phyloP scores from a whole-genome alignment of 352 stramenopile species.

The Pythium insidiosum region DNA sequence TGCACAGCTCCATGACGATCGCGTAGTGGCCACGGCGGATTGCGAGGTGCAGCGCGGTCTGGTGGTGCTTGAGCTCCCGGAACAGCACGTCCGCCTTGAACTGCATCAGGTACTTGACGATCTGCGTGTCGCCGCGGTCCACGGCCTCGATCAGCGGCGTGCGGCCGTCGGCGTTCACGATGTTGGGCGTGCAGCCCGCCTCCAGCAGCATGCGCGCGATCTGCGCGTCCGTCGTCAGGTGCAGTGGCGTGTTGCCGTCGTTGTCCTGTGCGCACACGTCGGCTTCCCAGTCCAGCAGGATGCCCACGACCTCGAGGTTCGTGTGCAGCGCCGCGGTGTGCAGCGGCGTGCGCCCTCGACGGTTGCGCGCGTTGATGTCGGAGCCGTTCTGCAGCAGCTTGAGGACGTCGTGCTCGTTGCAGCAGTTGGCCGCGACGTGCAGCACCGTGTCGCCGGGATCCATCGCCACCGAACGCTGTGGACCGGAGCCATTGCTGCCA shows the following conservation, averaged over 20 bases:
- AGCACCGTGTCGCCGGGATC: conserved; percentile 81
- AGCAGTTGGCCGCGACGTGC: conserved; percentile 81
- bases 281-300: conserved; percentile 75
- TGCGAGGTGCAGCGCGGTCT: conserved; percentile 75
- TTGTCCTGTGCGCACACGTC: conserved; percentile 73
- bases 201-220: conserved; percentile 77
- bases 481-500: conserved; percentile 25
- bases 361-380: conserved; percentile 80
- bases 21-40: conserved; percentile 80
- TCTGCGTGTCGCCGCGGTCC: conserved; percentile 60
- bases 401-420: conserved; percentile 78
- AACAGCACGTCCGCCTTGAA: conserved; percentile 84
- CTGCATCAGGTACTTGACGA: conserved; percentile 69
- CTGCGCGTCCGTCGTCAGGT: conserved; percentile 70
- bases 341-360: conserved; percentile 64
- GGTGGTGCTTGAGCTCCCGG: conserved; percentile 80
- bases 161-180: conserved; percentile 72
- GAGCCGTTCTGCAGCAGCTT: conserved; percentile 83
- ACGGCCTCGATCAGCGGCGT: conserved; percentile 76
- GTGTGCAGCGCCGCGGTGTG: conserved; percentile 78
- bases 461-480: conserved; percentile 67
- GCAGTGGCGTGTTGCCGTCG: conserved; percentile 78
- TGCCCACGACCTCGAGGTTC: conserved; percentile 75
- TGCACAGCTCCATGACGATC: conserved; percentile 83
- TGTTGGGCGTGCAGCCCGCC: conserved; percentile 75